Percentiles rank a stretch among this genome's conserved stretches.
These are phyloP conservation scores for Melanomma pulvis-pyrius DNA, from an alignment of 495 filamentous ascomycete genomes.

Conservation along the genomic window DNA sequence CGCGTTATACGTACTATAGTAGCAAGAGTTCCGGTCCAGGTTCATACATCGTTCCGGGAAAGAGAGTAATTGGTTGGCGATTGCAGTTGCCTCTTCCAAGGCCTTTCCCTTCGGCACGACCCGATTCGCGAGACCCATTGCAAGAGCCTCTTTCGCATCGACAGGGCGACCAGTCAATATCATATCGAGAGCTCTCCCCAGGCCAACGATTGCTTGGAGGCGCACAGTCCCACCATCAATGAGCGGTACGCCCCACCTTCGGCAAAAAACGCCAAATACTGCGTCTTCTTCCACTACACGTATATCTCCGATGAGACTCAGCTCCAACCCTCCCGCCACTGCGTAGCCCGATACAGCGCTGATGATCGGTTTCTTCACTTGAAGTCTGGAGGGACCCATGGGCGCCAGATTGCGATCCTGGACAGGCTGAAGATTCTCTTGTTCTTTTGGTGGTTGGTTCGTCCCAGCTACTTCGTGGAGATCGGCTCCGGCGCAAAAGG, in stretches of 20 bases:
- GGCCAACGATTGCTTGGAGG: slow-evolving; percentile 52
- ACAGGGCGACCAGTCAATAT: slow-evolving; percentile 55
- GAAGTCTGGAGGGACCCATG: slow-evolving; percentile 53
- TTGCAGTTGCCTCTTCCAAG: slow-evolving; percentile 48
- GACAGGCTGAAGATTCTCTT: neutral
- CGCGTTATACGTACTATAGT: slow-evolving; percentile 52
- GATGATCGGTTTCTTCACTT: slow-evolving; percentile 47
- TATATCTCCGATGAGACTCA: slow-evolving; percentile 53
- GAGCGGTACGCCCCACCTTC: slow-evolving; percentile 54
- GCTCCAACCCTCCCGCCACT: slow-evolving; percentile 54
- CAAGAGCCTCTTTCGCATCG: slow-evolving; percentile 50
- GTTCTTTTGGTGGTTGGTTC: neutral
- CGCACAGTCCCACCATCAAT: slow-evolving; percentile 57
- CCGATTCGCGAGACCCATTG: slow-evolving; percentile 54
- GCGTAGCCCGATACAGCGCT: slow-evolving; percentile 53
- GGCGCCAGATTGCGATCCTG: slow-evolving; percentile 40
- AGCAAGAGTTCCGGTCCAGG: slow-evolving; percentile 37
- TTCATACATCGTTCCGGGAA: slow-evolving; percentile 56
- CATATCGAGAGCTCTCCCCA: slow-evolving; percentile 56
- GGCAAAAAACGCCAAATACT: slow-evolving; percentile 55
- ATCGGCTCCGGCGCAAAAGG: slow-evolving; percentile 54
- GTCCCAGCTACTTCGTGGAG: slow-evolving; percentile 45
- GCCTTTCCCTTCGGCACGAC: slow-evolving; percentile 53
- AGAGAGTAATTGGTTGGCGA: slow-evolving; percentile 49
- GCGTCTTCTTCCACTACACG: slow-evolving; percentile 54